Percentiles rank a stretch among this genome's conserved stretches.
Conservation (phyloP, 1,284 basidiomycete species). For the Microbotryomycetes sp. region DNA sequence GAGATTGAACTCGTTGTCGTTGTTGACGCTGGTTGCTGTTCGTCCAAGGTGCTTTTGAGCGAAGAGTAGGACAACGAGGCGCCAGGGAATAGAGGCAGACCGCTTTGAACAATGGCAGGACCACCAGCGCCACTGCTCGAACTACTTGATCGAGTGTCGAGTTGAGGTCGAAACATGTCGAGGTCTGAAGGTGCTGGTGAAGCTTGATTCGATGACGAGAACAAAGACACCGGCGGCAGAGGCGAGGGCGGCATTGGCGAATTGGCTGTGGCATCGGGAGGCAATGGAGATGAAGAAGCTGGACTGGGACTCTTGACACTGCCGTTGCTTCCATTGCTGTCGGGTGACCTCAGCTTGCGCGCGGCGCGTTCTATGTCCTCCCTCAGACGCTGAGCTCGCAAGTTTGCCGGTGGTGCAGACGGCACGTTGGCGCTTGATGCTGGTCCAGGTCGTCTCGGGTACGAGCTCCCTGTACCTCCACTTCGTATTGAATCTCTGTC, state of each 20-base stretch:
- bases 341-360: constrained; percentile 5
- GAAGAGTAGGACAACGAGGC: background rate
- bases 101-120: background rate
- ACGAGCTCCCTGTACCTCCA: too few species aligned
- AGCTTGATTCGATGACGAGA: background rate
- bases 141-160: background rate
- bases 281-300: background rate
- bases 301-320: background rate
- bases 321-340: background rate
- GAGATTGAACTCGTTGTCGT: too few species aligned
- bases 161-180: background rate
- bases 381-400: constrained; percentile 15
- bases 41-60: background rate
- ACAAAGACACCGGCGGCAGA: too few species aligned
- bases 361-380: constrained; percentile 27
- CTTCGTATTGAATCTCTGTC: constrained; percentile 4
- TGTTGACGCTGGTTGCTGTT: too few species aligned
- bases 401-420: background rate
- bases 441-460: too few species aligned
- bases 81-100: background rate
- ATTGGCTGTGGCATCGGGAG: background rate
- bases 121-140: background rate
- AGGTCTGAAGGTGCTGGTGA: background rate
- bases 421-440: background rate
- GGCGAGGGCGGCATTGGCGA: background rate